Conservation (phyloP, 208 protist genomes). For the Leishmania amazonensis region DNA sequence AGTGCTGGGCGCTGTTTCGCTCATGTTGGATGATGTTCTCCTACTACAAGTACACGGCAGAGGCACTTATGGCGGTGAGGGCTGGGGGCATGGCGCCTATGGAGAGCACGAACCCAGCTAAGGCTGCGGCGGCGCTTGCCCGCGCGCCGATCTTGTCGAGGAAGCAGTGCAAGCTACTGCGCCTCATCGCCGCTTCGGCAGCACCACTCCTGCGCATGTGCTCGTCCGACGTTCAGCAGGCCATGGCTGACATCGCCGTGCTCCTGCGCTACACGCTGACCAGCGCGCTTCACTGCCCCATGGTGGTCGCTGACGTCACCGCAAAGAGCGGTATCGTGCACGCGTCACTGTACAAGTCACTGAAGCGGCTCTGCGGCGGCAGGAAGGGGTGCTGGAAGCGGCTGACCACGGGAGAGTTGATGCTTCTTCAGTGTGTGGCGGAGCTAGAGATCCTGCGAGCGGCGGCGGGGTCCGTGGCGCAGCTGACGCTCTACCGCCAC, state of each 20-base stretch:
- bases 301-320: slow-evolving; percentile 19
- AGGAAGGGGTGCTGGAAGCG: slow-evolving; percentile 31
- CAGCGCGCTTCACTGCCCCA: slow-evolving; percentile 15
- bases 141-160: slow-evolving; percentile 31
- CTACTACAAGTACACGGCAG: slow-evolving; percentile 73
- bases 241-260: slow-evolving; percentile 66
- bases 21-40: slow-evolving; percentile 81
- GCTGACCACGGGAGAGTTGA: slow-evolving; percentile 65
- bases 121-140: slow-evolving; percentile 1
- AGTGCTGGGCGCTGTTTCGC: slow-evolving; percentile 57
- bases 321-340: slow-evolving; percentile 18
- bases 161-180: slow-evolving; percentile 50
- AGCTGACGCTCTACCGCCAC: slow-evolving; percentile 75
- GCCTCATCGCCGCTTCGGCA: slow-evolving; percentile 58
- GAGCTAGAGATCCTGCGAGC: slow-evolving; percentile 80
- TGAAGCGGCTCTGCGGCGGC: slow-evolving; percentile 33
- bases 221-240: slow-evolving; percentile 77
- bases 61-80: slow-evolving; percentile 41
- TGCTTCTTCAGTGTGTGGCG: slow-evolving; percentile 62
- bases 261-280: slow-evolving; percentile 54
- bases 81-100: slow-evolving; percentile 14
- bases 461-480: slow-evolving; percentile 67
- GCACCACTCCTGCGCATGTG: slow-evolving; percentile 81
- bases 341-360: slow-evolving; percentile 13
- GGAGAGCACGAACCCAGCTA: background rate